Percentiles rank a stretch among this genome's conserved stretches.
Conservation (phyloP, 1,284 basidiomycete species). For the Tetrapyrgos nigripes region DNA sequence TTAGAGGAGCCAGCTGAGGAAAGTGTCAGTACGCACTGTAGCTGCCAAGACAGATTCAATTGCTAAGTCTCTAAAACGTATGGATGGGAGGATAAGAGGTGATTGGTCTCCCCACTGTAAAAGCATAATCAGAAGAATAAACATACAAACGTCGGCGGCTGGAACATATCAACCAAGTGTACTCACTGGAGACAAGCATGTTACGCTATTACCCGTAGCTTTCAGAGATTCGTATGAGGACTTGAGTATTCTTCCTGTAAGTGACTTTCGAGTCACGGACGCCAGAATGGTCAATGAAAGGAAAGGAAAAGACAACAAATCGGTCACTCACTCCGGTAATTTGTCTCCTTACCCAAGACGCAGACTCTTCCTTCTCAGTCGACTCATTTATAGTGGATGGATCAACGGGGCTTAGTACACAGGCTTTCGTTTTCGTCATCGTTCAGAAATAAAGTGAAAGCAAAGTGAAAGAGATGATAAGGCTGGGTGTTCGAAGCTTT, state of each 20-base stretch:
- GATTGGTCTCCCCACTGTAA: slow-evolving; percentile 4
- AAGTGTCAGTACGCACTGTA: not conserved
- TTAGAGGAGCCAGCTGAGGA: too few relatives aligned
- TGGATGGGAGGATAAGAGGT: not conserved
- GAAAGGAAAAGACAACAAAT: not conserved
- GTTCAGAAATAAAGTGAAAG: too few relatives aligned
- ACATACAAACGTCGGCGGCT: not conserved
- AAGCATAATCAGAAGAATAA: not conserved
- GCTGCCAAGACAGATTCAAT: slow-evolving; percentile 5
- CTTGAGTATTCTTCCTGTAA: not conserved
- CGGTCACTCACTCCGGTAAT: not conserved
- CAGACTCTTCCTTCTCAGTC: not conserved
- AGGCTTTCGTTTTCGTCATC: not conserved
- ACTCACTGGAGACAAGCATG: not conserved
- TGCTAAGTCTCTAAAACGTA: not conserved
- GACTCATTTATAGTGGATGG: not conserved
- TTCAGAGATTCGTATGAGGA: slow-evolving; percentile 2
- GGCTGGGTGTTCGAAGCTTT: too few relatives aligned
- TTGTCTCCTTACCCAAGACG: not conserved
- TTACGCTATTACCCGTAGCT: not conserved
- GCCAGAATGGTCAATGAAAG: not conserved
- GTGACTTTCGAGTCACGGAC: not conserved
- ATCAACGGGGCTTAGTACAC: not conserved
- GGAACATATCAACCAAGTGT: too few relatives aligned
- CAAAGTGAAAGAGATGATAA: too few relatives aligned